Percentiles rank a stretch among this genome's conserved stretches.
These are phyloP conservation scores for Alternaria solani DNA, from an alignment of 2,329 filamentous ascomycete species.

Conservation along the genomic window DNA sequence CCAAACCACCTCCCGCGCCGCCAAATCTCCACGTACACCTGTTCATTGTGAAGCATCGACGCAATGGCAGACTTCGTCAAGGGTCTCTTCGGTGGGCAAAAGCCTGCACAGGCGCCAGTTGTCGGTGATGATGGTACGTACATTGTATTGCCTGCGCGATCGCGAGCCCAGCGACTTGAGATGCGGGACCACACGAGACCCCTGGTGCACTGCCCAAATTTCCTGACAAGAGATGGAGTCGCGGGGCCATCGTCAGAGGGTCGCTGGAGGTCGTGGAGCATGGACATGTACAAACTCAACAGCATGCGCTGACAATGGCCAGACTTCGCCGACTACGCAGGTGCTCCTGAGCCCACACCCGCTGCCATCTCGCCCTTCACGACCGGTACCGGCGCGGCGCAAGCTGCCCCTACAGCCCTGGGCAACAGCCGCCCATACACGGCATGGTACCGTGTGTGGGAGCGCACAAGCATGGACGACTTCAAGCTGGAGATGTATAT, in stretches of 20 bases:
- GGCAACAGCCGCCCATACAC: slow-evolving; percentile 71
- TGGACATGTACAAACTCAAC: neutral
- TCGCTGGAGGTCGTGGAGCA: neutral
- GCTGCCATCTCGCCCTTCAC: slow-evolving; percentile 56
- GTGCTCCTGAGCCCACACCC: slow-evolving; percentile 72
- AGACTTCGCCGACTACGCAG: slow-evolving; percentile 97
- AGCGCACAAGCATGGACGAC: slow-evolving; percentile 82
- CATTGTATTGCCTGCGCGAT: slow-evolving; percentile 12
- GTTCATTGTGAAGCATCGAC: slow-evolving; percentile 32
- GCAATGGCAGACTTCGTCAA: slow-evolving; percentile 66
- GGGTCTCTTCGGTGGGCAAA: slow-evolving; percentile 73
- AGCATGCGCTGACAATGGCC: slow-evolving; percentile 17
- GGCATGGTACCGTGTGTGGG: slow-evolving; percentile 96
- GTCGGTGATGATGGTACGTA: slow-evolving; percentile 70
- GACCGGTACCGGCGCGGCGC: slow-evolving; percentile 47
- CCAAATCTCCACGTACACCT: slow-evolving; percentile 28
- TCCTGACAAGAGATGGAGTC: neutral
- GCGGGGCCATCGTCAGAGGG: neutral
- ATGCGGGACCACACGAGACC: slow-evolving; percentile 9
- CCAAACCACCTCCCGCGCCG: slow-evolving; percentile 25
- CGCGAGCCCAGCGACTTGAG: slow-evolving; percentile 22
- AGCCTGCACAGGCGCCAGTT: slow-evolving; percentile 64
- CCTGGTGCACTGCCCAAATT: neutral
- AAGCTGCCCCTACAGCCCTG: slow-evolving; percentile 52
- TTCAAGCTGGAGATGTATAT: slow-evolving; percentile 90